Evolutionary conservation across 495 filamentous ascomycete species (phyloP).

Genomic region (Podospora pseudopauciseta): DNA sequence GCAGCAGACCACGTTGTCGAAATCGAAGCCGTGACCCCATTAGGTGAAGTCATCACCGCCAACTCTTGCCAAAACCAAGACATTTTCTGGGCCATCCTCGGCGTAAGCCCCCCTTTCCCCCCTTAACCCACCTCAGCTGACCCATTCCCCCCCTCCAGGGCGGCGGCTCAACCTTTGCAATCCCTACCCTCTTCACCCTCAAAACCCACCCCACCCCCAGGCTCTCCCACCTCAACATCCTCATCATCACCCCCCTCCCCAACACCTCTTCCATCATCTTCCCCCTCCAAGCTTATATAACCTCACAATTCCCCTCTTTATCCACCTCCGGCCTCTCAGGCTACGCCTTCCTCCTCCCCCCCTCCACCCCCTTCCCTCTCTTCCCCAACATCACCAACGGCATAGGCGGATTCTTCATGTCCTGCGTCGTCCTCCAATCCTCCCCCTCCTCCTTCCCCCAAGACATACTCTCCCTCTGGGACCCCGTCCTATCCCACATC

Average conservation of each 20-base stretch:
- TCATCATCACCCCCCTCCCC: slow-evolving; percentile 16
- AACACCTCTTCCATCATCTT: slow-evolving; percentile 16
- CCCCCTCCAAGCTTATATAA: slow-evolving; percentile 37
- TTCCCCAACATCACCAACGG: slow-evolving; percentile 17
- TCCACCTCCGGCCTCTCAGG: slow-evolving; percentile 37
- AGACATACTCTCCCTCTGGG: slow-evolving; percentile 45
- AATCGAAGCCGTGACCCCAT: slow-evolving; percentile 57
- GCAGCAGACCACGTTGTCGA: slow-evolving; percentile 61
- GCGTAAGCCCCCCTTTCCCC: slow-evolving; percentile 34
- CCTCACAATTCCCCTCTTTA: slow-evolving; percentile 37
- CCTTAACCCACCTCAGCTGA: background rate
- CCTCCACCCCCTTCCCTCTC: slow-evolving; percentile 19
- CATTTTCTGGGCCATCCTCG: slow-evolving; percentile 65
- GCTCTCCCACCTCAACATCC: slow-evolving; percentile 22
- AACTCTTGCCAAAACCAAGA: slow-evolving; percentile 56
- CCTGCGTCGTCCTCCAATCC: slow-evolving; percentile 24
- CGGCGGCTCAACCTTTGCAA: slow-evolving; percentile 60
- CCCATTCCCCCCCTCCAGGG: slow-evolving; percentile 35
- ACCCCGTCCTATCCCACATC: slow-evolving; percentile 35
- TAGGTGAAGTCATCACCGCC: slow-evolving; percentile 50
- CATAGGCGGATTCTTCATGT: slow-evolving; percentile 34
- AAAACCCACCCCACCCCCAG: slow-evolving; percentile 35
- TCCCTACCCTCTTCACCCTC: slow-evolving; percentile 56
- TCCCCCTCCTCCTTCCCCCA: slow-evolving; percentile 15
- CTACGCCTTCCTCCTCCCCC: slow-evolving; percentile 34